Percentiles rank a stretch among this genome's conserved stretches.
These are phyloP conservation scores for Penicillium pulvis DNA, from an alignment of 495 filamentous ascomycete genomes.

Conservation along the genomic window DNA sequence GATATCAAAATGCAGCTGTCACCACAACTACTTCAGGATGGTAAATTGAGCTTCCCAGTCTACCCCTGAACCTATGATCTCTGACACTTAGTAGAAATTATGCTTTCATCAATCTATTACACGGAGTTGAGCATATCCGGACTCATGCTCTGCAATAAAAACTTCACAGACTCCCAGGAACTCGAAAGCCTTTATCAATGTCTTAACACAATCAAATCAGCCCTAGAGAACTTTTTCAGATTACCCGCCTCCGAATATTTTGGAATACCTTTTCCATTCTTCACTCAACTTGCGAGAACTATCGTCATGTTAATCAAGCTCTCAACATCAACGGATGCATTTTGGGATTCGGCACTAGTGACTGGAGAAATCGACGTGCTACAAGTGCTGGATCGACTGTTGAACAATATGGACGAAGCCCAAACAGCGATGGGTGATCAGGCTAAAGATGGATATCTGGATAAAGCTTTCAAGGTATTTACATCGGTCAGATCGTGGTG, in stretches of 20 bases:
- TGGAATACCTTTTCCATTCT: not conserved
- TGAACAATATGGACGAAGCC: not conserved
- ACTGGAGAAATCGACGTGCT: not conserved
- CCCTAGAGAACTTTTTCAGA: not conserved
- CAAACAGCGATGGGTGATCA: not conserved
- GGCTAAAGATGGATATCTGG: slow-evolving; percentile 1
- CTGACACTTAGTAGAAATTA: not conserved
- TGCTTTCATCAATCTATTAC: not conserved
- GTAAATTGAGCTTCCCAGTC: not conserved
- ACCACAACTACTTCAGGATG: not conserved
- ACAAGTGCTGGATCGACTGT: not conserved
- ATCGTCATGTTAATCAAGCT: slow-evolving; percentile 1
- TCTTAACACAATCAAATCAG: not conserved
- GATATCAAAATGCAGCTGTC: not conserved
- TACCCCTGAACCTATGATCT: not conserved
- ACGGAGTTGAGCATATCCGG: slow-evolving; percentile 2
- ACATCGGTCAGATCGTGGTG: slow-evolving; percentile 3
- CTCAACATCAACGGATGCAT: not conserved
- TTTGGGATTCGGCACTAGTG: slow-evolving; percentile 2
- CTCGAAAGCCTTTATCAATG: not conserved
- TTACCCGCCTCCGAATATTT: not conserved
- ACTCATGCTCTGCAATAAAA: not conserved
- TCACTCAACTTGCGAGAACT: not conserved
- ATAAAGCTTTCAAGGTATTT: not conserved
- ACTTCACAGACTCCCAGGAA: not conserved